Evolutionary conservation across 306 rosid genomes (phyloP).

Genomic region (Alnus rubra): DNA sequence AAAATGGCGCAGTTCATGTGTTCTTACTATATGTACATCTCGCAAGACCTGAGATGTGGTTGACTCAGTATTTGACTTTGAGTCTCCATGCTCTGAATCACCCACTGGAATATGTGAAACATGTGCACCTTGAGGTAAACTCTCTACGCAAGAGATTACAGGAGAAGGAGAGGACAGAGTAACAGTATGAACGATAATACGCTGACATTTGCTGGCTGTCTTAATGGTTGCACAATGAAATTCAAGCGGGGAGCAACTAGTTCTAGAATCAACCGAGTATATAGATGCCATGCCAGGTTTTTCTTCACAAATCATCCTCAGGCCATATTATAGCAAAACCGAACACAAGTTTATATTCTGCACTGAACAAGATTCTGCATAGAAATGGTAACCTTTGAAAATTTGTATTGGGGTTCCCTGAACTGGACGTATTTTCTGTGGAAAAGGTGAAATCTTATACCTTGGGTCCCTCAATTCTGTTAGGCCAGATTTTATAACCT

Average conservation of each 20-base stretch:
- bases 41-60: constrained; percentile 46
- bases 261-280: constrained; percentile 28
- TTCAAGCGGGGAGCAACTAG: constrained; percentile 29
- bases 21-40: constrained; percentile 81
- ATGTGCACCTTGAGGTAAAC: constrained; percentile 47
- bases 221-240: constrained; percentile 20
- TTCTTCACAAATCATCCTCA: constrained; percentile 22
- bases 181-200: constrained; percentile 37
- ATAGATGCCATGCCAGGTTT: constrained; percentile 35
- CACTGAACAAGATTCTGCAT: constrained; percentile 5
- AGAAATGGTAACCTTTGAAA: constrained; percentile 7
- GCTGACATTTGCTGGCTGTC: constrained; percentile 28
- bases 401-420: not conserved
- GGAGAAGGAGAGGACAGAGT: constrained; percentile 61
- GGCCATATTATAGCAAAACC: constrained; percentile 33
- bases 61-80: constrained; percentile 31
- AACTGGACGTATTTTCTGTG: not conserved
- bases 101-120: constrained; percentile 52
- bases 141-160: constrained; percentile 47
- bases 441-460: constrained; percentile 18
- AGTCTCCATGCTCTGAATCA: constrained; percentile 47
- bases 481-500: constrained; percentile 25
- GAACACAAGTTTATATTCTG: constrained; percentile 3
- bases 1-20: constrained; percentile 7
- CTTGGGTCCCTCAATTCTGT: constrained; percentile 28